A percentile compares a stretch with the other conserved stretches of the same genome.
phyloP scores from a whole-genome alignment of 306 rosid genomes.

The Sicyos baderoa region DNA sequence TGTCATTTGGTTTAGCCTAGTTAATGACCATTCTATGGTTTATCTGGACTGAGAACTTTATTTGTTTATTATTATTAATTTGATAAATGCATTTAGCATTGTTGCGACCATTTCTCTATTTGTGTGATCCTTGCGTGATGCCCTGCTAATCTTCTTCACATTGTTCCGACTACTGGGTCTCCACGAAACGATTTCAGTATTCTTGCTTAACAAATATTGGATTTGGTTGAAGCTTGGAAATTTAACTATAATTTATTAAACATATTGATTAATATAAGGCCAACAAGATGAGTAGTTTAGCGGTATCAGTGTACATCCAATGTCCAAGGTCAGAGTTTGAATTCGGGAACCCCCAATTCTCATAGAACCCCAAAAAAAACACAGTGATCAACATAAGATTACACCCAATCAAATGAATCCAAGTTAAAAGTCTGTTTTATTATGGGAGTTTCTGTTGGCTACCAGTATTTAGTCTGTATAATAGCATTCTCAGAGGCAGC shows the following conservation, averaged over 20 bases:
- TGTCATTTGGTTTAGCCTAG: neutral
- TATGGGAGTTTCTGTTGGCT: too few species aligned
- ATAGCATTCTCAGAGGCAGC: too few species aligned
- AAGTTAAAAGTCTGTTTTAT: too few species aligned
- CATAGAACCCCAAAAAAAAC: too few species aligned
- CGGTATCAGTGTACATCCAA: too few species aligned
- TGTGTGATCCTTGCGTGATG: neutral
- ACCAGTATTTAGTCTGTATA: too few species aligned
- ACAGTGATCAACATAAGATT: neutral
- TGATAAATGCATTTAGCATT: neutral
- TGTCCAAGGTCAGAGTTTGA: too few species aligned
- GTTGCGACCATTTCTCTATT: neutral
- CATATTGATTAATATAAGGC: neutral
- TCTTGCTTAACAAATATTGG: neutral
- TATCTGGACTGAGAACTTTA: neutral
- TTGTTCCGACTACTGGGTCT: neutral
- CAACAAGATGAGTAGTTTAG: too few species aligned
- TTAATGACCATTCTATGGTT: neutral
- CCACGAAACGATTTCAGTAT: neutral
- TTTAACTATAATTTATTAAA: neutral
- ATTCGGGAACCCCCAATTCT: too few species aligned
- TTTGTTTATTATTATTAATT: neutral
- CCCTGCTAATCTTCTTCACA: neutral
- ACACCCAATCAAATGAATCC: neutral
- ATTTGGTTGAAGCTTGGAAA: slow-evolving; percentile 1